Conservation (phyloP, 345 rosid species). For the Pistacia vera region DNA sequence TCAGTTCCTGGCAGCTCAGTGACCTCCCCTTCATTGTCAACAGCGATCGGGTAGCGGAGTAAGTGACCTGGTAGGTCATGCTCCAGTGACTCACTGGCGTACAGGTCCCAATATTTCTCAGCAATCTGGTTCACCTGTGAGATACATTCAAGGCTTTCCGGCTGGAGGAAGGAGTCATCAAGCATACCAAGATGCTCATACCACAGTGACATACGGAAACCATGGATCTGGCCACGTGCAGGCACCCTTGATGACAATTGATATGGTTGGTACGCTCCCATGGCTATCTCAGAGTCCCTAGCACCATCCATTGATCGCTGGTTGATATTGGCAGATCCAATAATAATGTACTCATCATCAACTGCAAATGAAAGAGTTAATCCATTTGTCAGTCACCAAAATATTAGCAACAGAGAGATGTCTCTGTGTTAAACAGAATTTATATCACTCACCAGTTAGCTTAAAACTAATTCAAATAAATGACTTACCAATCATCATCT, state of each 20-base stretch:
- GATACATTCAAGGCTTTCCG: conserved; percentile 71
- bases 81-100: conserved; percentile 71
- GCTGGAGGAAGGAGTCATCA: conserved; percentile 68
- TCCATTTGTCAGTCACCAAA: not conserved
- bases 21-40: conserved; percentile 65
- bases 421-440: not conserved
- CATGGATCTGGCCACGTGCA: conserved; percentile 92
- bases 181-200: conserved; percentile 98
- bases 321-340: conserved; percentile 98
- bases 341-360: conserved; percentile 94
- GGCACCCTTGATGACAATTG: conserved; percentile 76
- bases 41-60: conserved; percentile 79
- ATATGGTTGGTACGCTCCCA: conserved; percentile 95
- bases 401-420: not conserved
- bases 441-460: not conserved
- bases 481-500: conserved; percentile 95
- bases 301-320: conserved; percentile 99
- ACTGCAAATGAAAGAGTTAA: conserved; percentile 44
- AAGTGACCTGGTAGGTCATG: conserved; percentile 91
- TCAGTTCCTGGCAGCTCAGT: conserved; percentile 70
- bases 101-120: conserved; percentile 91
- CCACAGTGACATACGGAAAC: conserved; percentile 96
- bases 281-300: conserved; percentile 97
- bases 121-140: conserved; percentile 75
- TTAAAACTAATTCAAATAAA: not conserved